Evolutionary conservation across 306 rosid species (phyloP), one percentile per base, ranked within the genome.

Genomic region (Erythrophleum fordii): DNA sequence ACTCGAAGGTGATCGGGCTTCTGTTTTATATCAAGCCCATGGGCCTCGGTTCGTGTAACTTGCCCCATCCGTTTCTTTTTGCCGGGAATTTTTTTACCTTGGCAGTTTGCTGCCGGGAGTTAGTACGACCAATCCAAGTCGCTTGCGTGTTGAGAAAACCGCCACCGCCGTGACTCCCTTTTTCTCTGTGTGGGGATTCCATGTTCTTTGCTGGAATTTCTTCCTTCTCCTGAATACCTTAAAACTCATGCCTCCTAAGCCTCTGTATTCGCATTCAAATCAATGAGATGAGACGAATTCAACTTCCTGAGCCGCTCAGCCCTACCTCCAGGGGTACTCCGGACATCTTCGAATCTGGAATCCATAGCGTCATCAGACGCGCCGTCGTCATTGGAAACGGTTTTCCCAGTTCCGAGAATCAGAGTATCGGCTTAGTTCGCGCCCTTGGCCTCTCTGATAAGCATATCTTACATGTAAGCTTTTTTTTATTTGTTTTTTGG

Each of bases 321-420:
- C 95, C 97, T 83, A 88, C 83, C 55, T 31, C 68, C 69, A 71
- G 83, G 44, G 87, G 83, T n/a, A 83, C 85, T 13, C 80, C 95
- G 0, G 98, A 94, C n/a, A 92, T 94, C 80, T 94, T 94, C 73
- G 97, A 94, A 90, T 91, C 91, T 11, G 97, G 95, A 35, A 83
- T 94, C 13, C 92, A 88, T 80, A 92, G 91, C 80, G 89, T 90
- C 70, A 77, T 92, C 49, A 48, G 97, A 73, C 93, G 98, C 46
- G 98, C 98, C 45, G 90, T 95, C 48, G 90, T 95, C 2, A 90
- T 95, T 77, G 97, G 98, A 0, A 95, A 90, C 82, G 97, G 97
- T 17, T 90, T 53, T 77, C 77, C 93, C 9, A 77, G 76, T 11
- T 85, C 97, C 11, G 98, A 95, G 90, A 92, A 90, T 90, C 98